Evolutionary conservation across 2,329 filamentous ascomycete genomes (phyloP).

Genomic region (Podosphaera fusca): DNA sequence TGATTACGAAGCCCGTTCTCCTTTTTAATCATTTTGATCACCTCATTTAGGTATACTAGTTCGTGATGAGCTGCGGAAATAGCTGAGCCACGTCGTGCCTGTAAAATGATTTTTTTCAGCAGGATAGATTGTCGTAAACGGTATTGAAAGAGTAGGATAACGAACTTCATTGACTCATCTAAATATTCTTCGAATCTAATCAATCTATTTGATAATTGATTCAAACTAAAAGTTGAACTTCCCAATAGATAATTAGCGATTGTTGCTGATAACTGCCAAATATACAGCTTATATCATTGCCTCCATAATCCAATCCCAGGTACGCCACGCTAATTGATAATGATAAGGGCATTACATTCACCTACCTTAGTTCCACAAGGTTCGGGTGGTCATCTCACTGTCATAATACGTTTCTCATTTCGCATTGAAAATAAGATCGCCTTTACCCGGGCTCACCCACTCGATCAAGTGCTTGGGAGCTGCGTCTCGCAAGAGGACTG

Average conservation of each 20-base stretch:
- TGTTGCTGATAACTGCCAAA: not conserved
- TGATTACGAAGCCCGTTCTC: too few relatives aligned
- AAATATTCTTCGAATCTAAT: not conserved
- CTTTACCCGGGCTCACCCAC: not conserved
- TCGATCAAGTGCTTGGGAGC: not conserved
- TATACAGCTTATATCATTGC: not conserved
- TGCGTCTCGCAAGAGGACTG: constrained; percentile 7
- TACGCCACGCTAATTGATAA: not conserved
- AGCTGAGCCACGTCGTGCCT: too few relatives aligned
- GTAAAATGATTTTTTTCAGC: too few relatives aligned
- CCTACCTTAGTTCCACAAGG: not conserved
- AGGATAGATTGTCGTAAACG: too few relatives aligned
- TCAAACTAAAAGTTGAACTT: not conserved
- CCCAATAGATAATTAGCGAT: not conserved
- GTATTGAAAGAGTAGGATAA: too few relatives aligned
- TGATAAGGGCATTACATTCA: not conserved
- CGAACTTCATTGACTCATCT: too few relatives aligned
- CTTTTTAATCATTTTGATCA: too few relatives aligned
- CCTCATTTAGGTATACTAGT: too few relatives aligned
- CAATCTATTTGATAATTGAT: not conserved
- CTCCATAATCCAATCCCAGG: not conserved
- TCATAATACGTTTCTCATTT: not conserved
- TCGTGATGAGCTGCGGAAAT: too few relatives aligned
- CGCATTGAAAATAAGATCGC: not conserved
- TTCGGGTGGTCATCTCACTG: not conserved